phyloP scores from a whole-genome alignment of 208 protist genomes.

The Trypanosoma lewisi region DNA sequence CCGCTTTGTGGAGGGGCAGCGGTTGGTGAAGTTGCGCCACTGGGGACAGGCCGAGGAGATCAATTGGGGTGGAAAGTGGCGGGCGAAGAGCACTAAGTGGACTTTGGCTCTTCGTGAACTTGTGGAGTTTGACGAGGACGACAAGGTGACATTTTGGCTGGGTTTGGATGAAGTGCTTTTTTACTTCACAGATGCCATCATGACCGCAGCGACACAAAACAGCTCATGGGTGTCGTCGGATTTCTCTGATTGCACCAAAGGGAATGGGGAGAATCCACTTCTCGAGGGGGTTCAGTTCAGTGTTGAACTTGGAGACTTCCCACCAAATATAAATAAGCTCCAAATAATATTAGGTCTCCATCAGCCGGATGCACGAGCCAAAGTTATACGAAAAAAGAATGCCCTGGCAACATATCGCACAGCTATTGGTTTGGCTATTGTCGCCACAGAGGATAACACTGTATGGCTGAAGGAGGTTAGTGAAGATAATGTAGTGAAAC shows the following conservation, averaged over 20 bases:
- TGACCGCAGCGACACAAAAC: conserved; percentile 36
- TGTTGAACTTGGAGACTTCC: conserved; percentile 35
- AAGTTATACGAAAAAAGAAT: conserved; percentile 44
- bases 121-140: conserved; percentile 42
- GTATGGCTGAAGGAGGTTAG: conserved; percentile 36
- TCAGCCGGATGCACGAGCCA: conserved; percentile 66
- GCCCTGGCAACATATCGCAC: conserved; percentile 50
- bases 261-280: background rate
- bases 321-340: conserved; percentile 24
- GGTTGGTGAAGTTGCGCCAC: conserved; percentile 78
- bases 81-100: conserved; percentile 44
- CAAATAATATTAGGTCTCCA: conserved; percentile 70
- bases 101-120: conserved; percentile 40
- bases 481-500: conserved; percentile 36
- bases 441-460: conserved; percentile 55
- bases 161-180: conserved; percentile 80
- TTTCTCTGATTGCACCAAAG: conserved; percentile 33
- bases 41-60: conserved; percentile 37
- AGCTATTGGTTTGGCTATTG: conserved; percentile 56
- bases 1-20: conserved; percentile 66
- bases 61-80: conserved; percentile 71
- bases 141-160: conserved; percentile 62
- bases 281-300: conserved; percentile 35
- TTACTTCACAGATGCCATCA: conserved; percentile 82
- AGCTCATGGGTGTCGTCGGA: conserved; percentile 17